phyloP scores from a whole-genome alignment of 1,139 yeast species.

The Geotrichum fermentans region DNA sequence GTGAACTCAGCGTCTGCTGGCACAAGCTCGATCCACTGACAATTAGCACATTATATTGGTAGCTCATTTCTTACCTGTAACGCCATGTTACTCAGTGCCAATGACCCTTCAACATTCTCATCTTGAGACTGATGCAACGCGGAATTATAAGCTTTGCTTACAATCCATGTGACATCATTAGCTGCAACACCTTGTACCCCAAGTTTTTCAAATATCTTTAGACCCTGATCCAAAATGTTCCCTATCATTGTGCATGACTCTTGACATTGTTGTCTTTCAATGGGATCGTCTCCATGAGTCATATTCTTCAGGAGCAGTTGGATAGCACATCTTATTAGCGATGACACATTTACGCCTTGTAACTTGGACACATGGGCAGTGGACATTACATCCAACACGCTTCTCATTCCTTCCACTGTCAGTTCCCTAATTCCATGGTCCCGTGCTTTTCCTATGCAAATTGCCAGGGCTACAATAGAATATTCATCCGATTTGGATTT shows the following conservation, averaged over 20 bases:
- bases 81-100: slow-evolving; percentile 13
- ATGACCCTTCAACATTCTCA: slow-evolving; percentile 5
- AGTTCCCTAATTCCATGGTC: slow-evolving; percentile 12
- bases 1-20: slow-evolving; percentile 1
- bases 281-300: slow-evolving; percentile 9
- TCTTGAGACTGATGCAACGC: slow-evolving; percentile 20
- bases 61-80: slow-evolving; percentile 7
- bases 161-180: slow-evolving; percentile 19
- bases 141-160: slow-evolving; percentile 19
- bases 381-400: slow-evolving; percentile 17
- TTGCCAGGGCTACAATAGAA: slow-evolving; percentile 15
- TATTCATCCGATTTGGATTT: slow-evolving; percentile 7
- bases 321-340: slow-evolving; percentile 18
- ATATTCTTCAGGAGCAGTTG: slow-evolving; percentile 18
- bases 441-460: slow-evolving; percentile 20
- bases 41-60: neutral
- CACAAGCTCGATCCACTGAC: slow-evolving; percentile 15
- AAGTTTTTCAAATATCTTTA: slow-evolving; percentile 5
- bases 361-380: slow-evolving; percentile 1
- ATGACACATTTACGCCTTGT: slow-evolving; percentile 17
- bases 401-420: slow-evolving; percentile 16
- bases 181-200: neutral
- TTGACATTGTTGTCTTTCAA: slow-evolving; percentile 1
- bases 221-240: slow-evolving; percentile 13
- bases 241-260: slow-evolving; percentile 7